Base-by-base conservation (phyloP, 331 rosid species). In the Phaseolus coccineus region DNA sequence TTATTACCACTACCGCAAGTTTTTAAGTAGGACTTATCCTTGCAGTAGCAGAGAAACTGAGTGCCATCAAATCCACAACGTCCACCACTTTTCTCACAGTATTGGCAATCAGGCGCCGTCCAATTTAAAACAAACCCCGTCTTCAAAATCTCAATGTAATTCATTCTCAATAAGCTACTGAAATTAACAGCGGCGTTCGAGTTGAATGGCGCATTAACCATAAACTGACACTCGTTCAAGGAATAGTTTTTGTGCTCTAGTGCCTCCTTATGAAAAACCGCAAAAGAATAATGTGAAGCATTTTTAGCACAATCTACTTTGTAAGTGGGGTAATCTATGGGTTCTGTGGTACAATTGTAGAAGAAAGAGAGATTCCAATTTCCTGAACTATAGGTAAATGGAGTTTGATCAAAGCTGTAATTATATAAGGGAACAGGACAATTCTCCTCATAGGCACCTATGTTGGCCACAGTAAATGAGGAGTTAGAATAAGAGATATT, bases 81-180 rank as follows among this genome's bases (percentile, higher is more conserved):
- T n/a, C 96, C 94, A 10, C 89, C 92, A 67, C 93, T 91, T 6
- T 6, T 76, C 82, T 84, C 83, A 81, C 94, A 90, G 27, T 55
- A 52, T 62, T 85, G 77, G 72, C 94, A 91, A 50, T 85, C 78
- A 50, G 76, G 84, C 37, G 77, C 86, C 70, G 61, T 80, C 96
- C 97, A 85, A 70, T 82, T 87, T 83, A 90, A 83, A 71, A 84
- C 24, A 79, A 85, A 89, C 35, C 96, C 96, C 90, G 83, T 87
- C 83, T 84, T 88, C 87, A 94, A 76, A 71, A 85, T 57, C 2
- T 89, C 87, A 0, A 76, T 47, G 46, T 87, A 89, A 61, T 28
- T 88, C 93, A 71, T 90, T 42, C 66, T 0, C 84, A 75, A 52
- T 56, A 86, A 79, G 80, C 75, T 71, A 22, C 22, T 33, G 65